Conservation (phyloP, 176 grass and related monocot species). For the Aegilops bicornis region DNA sequence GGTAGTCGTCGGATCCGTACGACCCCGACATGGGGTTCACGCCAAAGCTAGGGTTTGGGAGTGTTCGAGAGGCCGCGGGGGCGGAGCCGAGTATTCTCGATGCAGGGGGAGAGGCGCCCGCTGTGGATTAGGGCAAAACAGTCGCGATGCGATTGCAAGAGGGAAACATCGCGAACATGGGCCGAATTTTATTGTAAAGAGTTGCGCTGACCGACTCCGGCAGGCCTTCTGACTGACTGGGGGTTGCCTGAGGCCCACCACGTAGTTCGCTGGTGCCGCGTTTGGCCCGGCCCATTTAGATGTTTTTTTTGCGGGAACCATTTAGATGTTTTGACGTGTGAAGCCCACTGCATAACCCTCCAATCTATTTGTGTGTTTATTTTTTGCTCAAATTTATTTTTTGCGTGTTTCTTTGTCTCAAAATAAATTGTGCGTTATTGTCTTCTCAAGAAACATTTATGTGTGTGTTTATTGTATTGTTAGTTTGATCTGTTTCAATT, state of each 20-base stretch:
- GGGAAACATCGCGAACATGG: not conserved
- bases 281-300: not conserved
- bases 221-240: not conserved
- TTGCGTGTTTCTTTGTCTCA: too few species aligned
- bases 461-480: too few species aligned
- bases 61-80: constrained; percentile 29
- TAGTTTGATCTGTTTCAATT: too few species aligned
- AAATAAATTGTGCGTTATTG: too few species aligned
- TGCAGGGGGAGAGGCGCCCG: not conserved
- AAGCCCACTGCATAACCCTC: not conserved
- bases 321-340: not conserved
- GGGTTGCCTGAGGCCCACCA: not conserved
- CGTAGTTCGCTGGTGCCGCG: not conserved
- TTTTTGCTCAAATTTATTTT: too few species aligned
- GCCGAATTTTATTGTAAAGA: not conserved
- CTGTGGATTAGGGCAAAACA: constrained; percentile 31
- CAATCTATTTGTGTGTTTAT: too few species aligned
- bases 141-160: not conserved
- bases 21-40: constrained; percentile 52
- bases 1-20: constrained; percentile 72
- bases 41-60: constrained; percentile 52
- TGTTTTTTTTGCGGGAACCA: not conserved
- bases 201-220: not conserved
- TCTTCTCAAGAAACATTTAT: too few species aligned
- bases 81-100: constrained; percentile 6